These are phyloP conservation scores for Citrus inodora DNA, from an alignment of 345 rosid genomes.

Conservation along the genomic window DNA sequence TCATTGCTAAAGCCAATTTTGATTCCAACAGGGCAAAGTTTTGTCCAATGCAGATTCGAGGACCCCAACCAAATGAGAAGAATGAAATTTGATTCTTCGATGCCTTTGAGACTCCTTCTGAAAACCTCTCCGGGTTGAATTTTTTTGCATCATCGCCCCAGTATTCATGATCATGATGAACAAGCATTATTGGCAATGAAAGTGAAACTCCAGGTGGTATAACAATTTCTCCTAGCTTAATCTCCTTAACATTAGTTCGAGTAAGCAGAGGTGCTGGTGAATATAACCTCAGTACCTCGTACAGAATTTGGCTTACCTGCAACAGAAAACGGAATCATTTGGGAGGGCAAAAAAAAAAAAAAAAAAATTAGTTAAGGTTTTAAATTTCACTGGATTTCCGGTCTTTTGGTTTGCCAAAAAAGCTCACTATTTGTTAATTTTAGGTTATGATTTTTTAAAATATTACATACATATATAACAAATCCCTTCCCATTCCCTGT, in stretches of 20 bases:
- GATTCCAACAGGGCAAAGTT: constrained; percentile 46
- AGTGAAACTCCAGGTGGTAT: constrained; percentile 17
- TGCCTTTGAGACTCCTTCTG: constrained; percentile 35
- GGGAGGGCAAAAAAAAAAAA: too few relatives aligned
- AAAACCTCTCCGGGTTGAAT: constrained; percentile 27
- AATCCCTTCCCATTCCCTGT: too few relatives aligned
- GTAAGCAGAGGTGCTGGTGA: neutral
- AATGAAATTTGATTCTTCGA: constrained; percentile 32
- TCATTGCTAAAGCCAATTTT: constrained; percentile 38
- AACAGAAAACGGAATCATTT: neutral
- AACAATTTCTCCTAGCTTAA: constrained; percentile 9
- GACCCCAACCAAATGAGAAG: constrained; percentile 49
- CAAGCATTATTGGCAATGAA: constrained; percentile 2
- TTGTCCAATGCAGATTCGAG: constrained; percentile 52
- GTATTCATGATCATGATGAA: constrained; percentile 19
- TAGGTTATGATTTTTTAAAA: too few relatives aligned
- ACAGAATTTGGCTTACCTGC: constrained; percentile 1
- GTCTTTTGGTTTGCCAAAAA: too few relatives aligned
- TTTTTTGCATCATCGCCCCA: constrained; percentile 26
- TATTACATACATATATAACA: too few relatives aligned
- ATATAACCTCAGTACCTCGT: constrained; percentile 27
- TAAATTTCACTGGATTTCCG: too few relatives aligned
- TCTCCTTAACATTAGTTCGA: neutral
- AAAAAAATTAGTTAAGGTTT: too few relatives aligned
- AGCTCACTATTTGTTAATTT: too few relatives aligned